Evolutionary conservation across 192 early-diverging fungal genomes (phyloP), one percentile per base, ranked within the genome.

Genomic region (Dimargaris verticillata): DNA sequence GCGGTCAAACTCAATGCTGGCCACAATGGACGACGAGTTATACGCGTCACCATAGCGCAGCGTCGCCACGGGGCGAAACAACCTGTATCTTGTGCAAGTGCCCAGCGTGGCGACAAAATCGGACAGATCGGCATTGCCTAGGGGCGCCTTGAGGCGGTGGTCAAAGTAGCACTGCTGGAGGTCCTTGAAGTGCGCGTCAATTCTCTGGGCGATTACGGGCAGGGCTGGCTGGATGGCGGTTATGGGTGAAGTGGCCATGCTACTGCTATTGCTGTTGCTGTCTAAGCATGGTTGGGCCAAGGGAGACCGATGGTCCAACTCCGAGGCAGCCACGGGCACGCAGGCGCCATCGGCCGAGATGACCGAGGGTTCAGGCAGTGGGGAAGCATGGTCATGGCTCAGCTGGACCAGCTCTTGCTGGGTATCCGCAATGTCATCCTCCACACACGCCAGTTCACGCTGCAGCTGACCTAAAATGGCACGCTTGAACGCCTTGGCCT

Each of bases 1-100:
- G 45, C 83, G 74, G 70, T 94, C 89, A 76, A 98, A 95, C 68
- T 92, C 92, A 47, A 98, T 89, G 42, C 89, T 85, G 0, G 87
- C 88, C 3, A 98, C 88, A 63, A 98, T 94, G 0, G 86, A 87
- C 0, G 87, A 80, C 14, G 69, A 74, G 0, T 72, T 73, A 17
- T 67, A 79, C 51, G 76, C 80, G 65, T 95, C 88, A 11, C 81
- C 82, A 68, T 91, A 93, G 45, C 85, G 73, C 29, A 98, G 71
- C 1, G 76, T 85, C 18, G 91, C 89, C 60, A 94, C 68, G 7
- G 85, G 78, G 26, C 78, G 69, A 66, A 92, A 87, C 44, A 69
- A 66, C n/a, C 80, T 79, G 64, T 84, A 81, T 48, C 74, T 67
- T 11, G 84, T 80, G 55, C 91, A 80, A 28, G 81, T 75, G 11